Evolutionary conservation across 371 early-diverging fungal species (phyloP).

Genomic region (Apophysomyces ossiformis): DNA sequence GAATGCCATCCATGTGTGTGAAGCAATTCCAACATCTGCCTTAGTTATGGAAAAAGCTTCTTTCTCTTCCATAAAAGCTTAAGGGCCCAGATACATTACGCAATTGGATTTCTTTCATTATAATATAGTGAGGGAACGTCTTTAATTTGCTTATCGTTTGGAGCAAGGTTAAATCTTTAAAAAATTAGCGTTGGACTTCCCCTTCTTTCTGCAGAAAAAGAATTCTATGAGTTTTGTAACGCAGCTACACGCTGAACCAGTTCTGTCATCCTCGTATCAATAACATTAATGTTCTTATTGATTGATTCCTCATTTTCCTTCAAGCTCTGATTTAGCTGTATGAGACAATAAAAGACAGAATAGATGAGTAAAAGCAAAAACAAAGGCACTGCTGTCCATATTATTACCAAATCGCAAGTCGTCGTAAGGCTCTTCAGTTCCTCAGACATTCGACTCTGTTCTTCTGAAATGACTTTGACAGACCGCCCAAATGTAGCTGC

Average conservation of each 20-base stretch:
- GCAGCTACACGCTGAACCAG: conserved; percentile 63
- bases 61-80: no score
- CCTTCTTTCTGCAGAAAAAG: not conserved
- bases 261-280: conserved; percentile 69
- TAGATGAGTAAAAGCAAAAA: not conserved
- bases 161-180: not conserved
- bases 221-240: conserved; percentile 14
- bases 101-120: no score
- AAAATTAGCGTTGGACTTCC: not conserved
- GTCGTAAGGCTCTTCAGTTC: conserved; percentile 70
- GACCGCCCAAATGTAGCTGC: conserved; percentile 81
- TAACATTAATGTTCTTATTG: conserved; percentile 68
- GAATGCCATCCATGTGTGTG: no score
- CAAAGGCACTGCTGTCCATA: not conserved
- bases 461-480: conserved; percentile 71
- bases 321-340: conserved; percentile 66
- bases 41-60: no score
- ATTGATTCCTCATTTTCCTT: conserved; percentile 69
- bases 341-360: not conserved
- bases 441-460: conserved; percentile 74
- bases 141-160: no score
- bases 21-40: no score
- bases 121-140: no score
- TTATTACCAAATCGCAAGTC: conserved; percentile 53
- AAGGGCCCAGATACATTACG: no score